Conservation (phyloP, 345 rosid genomes). For the Balakata baccata region DNA sequence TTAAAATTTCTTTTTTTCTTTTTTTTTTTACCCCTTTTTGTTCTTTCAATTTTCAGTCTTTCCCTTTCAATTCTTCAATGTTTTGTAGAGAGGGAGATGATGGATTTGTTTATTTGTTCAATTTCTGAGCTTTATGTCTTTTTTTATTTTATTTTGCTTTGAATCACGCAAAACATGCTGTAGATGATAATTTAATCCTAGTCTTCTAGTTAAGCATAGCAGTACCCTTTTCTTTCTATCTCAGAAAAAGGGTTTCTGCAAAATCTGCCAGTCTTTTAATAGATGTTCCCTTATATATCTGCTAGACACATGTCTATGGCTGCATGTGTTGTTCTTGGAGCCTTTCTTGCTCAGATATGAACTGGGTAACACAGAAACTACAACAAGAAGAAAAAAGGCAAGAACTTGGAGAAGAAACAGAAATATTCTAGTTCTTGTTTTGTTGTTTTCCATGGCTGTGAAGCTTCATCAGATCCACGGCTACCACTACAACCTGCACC, state of each 20-base stretch:
- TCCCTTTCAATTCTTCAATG: conserved; percentile 10
- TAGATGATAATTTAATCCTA: conserved; percentile 26
- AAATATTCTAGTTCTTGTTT: neutral
- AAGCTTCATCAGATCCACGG: conserved; percentile 51
- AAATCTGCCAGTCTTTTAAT: conserved; percentile 17
- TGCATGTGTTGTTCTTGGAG: conserved; percentile 28
- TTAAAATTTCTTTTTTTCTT: neutral
- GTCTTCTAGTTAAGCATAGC: conserved; percentile 16
- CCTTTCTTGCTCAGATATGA: conserved; percentile 50
- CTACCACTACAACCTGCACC: conserved; percentile 14
- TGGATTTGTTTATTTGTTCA: conserved; percentile 17
- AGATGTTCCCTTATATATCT: conserved; percentile 4
- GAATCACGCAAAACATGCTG: conserved; percentile 49
- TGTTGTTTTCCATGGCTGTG: conserved; percentile 46
- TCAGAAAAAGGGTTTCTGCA: conserved; percentile 21
- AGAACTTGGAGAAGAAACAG: conserved; percentile 5
- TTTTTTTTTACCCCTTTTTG: too few relatives aligned
- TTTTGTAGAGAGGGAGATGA: neutral
- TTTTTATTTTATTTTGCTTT: conserved; percentile 15
- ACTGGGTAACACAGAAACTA: conserved; percentile 36
- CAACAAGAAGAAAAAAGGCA: conserved; percentile 20
- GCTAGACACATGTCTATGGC: neutral
- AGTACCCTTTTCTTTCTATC: conserved; percentile 27
- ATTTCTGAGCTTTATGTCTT: neutral
- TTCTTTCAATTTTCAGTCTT: conserved; percentile 25